Percentiles rank a stretch among this genome's conserved stretches.
phyloP scores from a whole-genome alignment of 129 eudicot species.

The Oenanthe sinensis region DNA sequence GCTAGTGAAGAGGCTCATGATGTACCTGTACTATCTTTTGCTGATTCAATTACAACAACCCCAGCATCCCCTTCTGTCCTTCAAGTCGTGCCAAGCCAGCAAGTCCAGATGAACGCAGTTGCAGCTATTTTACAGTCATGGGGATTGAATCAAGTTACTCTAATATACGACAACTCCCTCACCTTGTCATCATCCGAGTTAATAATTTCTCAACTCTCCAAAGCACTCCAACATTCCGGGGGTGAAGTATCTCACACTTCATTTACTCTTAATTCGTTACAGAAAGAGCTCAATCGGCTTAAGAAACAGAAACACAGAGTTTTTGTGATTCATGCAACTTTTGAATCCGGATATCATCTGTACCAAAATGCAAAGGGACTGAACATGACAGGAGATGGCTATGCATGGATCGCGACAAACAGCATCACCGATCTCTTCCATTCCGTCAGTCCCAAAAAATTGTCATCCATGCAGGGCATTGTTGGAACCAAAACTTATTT shows the following conservation, averaged over 20 bases:
- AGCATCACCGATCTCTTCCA: neutral
- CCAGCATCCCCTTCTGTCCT: neutral
- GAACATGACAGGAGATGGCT: neutral
- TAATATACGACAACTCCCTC: neutral
- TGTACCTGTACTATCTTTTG: neutral
- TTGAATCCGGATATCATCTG: neutral
- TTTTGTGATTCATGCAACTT: neutral
- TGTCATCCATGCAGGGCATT: neutral
- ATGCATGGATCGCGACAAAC: neutral
- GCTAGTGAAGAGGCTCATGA: neutral
- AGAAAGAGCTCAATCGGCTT: neutral
- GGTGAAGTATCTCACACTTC: neutral
- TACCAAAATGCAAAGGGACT: neutral
- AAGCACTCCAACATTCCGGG: neutral
- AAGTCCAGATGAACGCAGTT: neutral
- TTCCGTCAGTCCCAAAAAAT: neutral
- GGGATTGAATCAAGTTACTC: neutral
- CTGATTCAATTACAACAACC: neutral
- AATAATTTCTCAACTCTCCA: neutral
- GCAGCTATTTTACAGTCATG: constrained; percentile 1
- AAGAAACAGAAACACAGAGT: neutral
- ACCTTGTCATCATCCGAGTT: neutral
- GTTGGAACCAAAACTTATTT: neutral
- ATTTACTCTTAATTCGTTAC: neutral
- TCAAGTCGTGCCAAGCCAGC: neutral